phyloP scores from a whole-genome alignment of 768 basidiomycete species.

The Tulasnella sp. region DNA sequence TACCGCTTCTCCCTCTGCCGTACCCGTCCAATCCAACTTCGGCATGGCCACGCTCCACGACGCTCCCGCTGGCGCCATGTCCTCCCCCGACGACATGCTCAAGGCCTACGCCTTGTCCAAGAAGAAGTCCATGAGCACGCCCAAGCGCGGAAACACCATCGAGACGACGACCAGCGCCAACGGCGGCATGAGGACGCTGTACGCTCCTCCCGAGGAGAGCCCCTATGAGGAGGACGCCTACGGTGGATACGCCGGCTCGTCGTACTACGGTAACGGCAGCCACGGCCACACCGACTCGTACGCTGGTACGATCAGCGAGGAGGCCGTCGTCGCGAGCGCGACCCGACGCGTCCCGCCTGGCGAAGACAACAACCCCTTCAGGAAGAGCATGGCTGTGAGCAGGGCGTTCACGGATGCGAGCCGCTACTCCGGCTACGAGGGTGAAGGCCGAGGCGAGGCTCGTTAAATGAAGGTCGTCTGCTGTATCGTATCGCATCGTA shows the following conservation, averaged over 20 bases:
- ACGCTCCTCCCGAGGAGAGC: slow-evolving; percentile 14
- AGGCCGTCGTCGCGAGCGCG: slow-evolving; percentile 11
- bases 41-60: slow-evolving; percentile 19
- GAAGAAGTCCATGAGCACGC: background rate
- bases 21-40: slow-evolving; percentile 20
- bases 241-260: background rate
- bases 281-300: slow-evolving; percentile 21
- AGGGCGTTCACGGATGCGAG: slow-evolving; percentile 24
- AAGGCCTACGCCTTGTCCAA: slow-evolving; percentile 29
- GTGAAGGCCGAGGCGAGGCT: background rate
- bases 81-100: slow-evolving; percentile 31
- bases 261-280: background rate
- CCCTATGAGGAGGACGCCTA: slow-evolving; percentile 19
- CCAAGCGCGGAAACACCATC: background rate
- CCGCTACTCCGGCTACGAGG: slow-evolving; percentile 13
- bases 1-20: slow-evolving; percentile 7
- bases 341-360: background rate
- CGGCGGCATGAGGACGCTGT: slow-evolving; percentile 31
- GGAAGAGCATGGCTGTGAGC: slow-evolving; percentile 30
- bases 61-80: background rate
- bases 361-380: slow-evolving; percentile 31
- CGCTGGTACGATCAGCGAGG: background rate
- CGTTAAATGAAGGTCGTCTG: background rate
- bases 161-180: slow-evolving; percentile 24
- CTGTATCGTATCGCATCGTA: too few species aligned